Percentiles rank a stretch among this genome's conserved stretches.
Evolutionary conservation across 2,329 filamentous ascomycete genomes (phyloP).

Genomic region (Exophiala lecanii-corni): DNA sequence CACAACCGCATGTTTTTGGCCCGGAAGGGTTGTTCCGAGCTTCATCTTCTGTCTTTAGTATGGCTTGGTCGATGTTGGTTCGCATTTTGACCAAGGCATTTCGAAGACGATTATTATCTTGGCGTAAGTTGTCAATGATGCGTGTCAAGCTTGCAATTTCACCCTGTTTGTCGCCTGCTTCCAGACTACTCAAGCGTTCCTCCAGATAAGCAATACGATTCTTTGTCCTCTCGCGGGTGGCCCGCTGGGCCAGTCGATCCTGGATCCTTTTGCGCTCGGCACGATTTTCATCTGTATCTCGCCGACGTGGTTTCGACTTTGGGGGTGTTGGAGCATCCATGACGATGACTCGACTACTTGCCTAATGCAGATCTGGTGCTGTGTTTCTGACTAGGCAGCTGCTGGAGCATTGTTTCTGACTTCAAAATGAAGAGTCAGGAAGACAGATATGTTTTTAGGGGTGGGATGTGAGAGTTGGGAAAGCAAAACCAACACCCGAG

Average conservation of each 20-base stretch:
- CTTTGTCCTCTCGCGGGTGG: constrained; percentile 24
- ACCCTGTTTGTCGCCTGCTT: constrained; percentile 11
- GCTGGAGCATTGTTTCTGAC: background rate
- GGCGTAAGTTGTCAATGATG: constrained; percentile 13
- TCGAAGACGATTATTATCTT: constrained; percentile 14
- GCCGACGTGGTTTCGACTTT: constrained; percentile 2
- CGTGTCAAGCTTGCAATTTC: constrained; percentile 15
- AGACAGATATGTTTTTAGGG: background rate
- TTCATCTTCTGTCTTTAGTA: constrained; percentile 8
- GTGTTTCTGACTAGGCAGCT: background rate
- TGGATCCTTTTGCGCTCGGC: constrained; percentile 17
- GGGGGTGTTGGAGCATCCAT: background rate
- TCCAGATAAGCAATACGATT: constrained; percentile 19
- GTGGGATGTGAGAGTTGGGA: background rate
- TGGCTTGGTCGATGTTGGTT: constrained; percentile 12
- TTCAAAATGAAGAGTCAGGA: constrained; percentile 4
- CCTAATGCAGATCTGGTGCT: constrained; percentile 34
- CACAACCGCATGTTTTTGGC: background rate
- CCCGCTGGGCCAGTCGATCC: constrained; percentile 22
- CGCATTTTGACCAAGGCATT: constrained; percentile 18
- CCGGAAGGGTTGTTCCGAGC: background rate
- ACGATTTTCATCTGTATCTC: constrained; percentile 11
- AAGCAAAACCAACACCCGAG: background rate
- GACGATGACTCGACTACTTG: background rate
- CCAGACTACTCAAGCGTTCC: constrained; percentile 12